Base-by-base conservation (phyloP, 768 basidiomycete species). In the Tulasnella sp. region DNA sequence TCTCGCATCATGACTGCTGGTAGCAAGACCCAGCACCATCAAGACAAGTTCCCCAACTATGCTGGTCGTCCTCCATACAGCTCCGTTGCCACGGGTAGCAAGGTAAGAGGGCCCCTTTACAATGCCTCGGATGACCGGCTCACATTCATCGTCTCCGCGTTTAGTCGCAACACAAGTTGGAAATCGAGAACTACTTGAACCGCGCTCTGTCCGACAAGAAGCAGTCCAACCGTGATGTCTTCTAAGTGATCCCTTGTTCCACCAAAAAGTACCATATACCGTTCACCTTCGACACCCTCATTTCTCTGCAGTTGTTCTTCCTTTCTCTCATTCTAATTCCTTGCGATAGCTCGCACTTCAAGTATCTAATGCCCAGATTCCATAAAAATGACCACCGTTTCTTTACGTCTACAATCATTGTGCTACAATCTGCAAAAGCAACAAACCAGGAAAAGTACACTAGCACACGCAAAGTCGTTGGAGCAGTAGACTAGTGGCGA, bases 1-100 rank as follows among this genome's bases (percentile, higher is more conserved):
- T 92, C 95, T 62, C 88, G 95, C 71, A 89, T 98, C 77, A 89
- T 91, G 80, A 98, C 96, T 62, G 94, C 96, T n/a, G 89, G 91
- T 63, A 88, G 89, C 77, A 85, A 92, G 82, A 96, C 95, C 5
- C 83, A 91, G 79, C 85, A 97, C 81, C 97, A 99, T 83, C 88
- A 88, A 81, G 88, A 88, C 79, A 95, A 95, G 81, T 92, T 94
- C 78, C 91, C 95, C 12, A 83, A 84, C 78, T 97, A 97, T 78
- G 96, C 95, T 44, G 95, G 97, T 19, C 88, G 97, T 71, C 90
- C 88, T 72, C 97, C 97, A 0, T 94, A 91, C 4, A 90, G 91
- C 81, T 96, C 94, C 29, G 89, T 95, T 52, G 94, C 94, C 7
- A 95, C 94, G 34, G 94, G 93, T 73, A 91, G 90, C 86, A 94